Evolutionary conservation across 108 stramenopile species (phyloP).

Genomic region (Parietichytrium sp.): DNA sequence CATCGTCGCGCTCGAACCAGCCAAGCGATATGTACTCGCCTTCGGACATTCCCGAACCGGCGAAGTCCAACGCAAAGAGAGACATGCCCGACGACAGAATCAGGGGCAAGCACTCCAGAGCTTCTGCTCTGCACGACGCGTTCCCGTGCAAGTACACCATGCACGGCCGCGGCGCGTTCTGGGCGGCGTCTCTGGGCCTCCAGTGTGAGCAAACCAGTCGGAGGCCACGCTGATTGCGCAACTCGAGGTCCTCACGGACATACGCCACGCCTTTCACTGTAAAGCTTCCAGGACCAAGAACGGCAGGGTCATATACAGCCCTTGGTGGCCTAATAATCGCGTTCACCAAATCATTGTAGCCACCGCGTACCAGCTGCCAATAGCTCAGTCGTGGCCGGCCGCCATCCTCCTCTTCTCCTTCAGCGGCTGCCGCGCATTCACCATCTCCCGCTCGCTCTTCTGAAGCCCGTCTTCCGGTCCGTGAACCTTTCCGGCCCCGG

Average conservation of each 20-base stretch:
- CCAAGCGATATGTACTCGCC: slow-evolving; percentile 92
- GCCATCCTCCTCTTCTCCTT: too few species aligned
- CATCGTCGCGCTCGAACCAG: slow-evolving; percentile 93
- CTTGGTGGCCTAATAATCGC: slow-evolving; percentile 97
- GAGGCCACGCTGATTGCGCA: slow-evolving; percentile 81
- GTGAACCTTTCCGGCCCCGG: too few species aligned
- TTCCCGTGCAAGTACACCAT: slow-evolving; percentile 92
- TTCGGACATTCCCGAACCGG: slow-evolving; percentile 90
- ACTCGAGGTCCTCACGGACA: slow-evolving; percentile 84
- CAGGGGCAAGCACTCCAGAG: slow-evolving; percentile 78
- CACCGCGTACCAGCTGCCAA: slow-evolving; percentile 70
- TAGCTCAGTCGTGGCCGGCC: slow-evolving; percentile 39
- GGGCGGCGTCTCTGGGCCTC: slow-evolving; percentile 82
- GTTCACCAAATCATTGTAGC: slow-evolving; percentile 88
- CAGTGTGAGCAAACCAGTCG: slow-evolving; percentile 86
- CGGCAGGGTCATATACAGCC: slow-evolving; percentile 66
- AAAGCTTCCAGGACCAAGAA: slow-evolving; percentile 68
- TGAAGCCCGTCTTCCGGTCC: too few species aligned
- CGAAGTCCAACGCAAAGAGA: slow-evolving; percentile 96
- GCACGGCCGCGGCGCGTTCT: slow-evolving; percentile 35
- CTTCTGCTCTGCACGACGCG: slow-evolving; percentile 78
- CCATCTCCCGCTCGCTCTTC: too few species aligned
- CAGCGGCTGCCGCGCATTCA: too few species aligned
- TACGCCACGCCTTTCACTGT: slow-evolving; percentile 64
- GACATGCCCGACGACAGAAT: slow-evolving; percentile 80